Evolutionary conservation across 495 filamentous ascomycete species (phyloP).

Genomic region (Collariella sp.): DNA sequence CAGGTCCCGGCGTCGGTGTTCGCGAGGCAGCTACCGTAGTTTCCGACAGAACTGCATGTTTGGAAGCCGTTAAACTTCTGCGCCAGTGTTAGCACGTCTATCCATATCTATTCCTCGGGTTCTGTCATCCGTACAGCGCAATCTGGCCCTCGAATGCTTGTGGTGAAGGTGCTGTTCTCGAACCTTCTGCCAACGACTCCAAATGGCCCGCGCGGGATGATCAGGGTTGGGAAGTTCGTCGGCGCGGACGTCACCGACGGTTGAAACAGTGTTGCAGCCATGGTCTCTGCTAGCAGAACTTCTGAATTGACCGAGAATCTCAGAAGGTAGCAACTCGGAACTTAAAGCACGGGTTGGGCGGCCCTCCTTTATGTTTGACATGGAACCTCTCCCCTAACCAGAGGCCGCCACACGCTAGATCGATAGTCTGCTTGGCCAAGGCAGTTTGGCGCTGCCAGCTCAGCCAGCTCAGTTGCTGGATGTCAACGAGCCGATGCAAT

Average conservation of each 20-base stretch:
- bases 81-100: background rate
- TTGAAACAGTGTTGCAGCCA: background rate
- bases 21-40: constrained; percentile 15
- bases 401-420: background rate
- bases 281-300: background rate
- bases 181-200: background rate
- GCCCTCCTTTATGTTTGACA: background rate
- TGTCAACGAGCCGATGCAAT: background rate
- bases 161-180: background rate
- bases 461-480: background rate
- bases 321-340: no score
- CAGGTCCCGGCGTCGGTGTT: constrained; percentile 7
- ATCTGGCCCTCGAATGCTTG: background rate
- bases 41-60: constrained; percentile 16
- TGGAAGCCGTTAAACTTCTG: constrained; percentile 20
- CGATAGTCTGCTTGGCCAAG: background rate
- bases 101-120: no score
- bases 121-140: background rate
- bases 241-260: background rate
- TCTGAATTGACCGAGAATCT: no score
- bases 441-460: background rate
- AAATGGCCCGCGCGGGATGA: background rate
- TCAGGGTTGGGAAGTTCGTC: background rate
- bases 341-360: background rate
- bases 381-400: no score